Conservation (phyloP, 768 basidiomycete genomes). For the Tulasnella sp. region DNA sequence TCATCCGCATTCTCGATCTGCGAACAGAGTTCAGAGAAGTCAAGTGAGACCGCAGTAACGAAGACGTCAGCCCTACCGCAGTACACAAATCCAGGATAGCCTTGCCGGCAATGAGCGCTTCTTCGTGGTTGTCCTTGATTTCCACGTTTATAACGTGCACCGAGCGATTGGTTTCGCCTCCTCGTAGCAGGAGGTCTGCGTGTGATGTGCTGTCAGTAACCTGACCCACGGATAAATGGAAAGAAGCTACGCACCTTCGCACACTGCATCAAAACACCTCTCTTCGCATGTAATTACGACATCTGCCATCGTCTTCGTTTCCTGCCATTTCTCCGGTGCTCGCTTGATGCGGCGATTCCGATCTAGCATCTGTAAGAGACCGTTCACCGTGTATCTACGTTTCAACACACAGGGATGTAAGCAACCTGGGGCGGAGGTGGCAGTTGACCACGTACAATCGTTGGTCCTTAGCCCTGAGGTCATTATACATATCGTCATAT, state of each 20-base stretch:
- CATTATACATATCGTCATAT: conserved; percentile 93
- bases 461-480: conserved; percentile 69
- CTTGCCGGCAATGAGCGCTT: conserved; percentile 89
- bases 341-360: conserved; percentile 82
- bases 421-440: not conserved
- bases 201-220: not conserved
- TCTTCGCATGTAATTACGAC: conserved; percentile 99
- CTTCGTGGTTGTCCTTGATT: conserved; percentile 98
- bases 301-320: conserved; percentile 77
- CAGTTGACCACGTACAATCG: conserved; percentile 51
- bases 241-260: conserved; percentile 59
- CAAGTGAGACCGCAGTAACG: not conserved
- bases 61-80: conserved; percentile 40
- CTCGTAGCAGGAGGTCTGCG: conserved; percentile 69
- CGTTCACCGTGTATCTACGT: conserved; percentile 83
- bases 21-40: conserved; percentile 15
- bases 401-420: not conserved
- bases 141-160: conserved; percentile 97
- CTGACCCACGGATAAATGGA: conserved; percentile 18
- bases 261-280: conserved; percentile 95
- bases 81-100: conserved; percentile 86
- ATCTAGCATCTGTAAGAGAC: conserved; percentile 90
- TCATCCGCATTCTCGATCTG: conserved; percentile 81
- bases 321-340: conserved; percentile 97
- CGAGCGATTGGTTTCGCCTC: conserved; percentile 85